These are phyloP conservation scores for Musa troglodytarum DNA, from an alignment of 176 grass and related monocot genomes.

Conservation along the genomic window DNA sequence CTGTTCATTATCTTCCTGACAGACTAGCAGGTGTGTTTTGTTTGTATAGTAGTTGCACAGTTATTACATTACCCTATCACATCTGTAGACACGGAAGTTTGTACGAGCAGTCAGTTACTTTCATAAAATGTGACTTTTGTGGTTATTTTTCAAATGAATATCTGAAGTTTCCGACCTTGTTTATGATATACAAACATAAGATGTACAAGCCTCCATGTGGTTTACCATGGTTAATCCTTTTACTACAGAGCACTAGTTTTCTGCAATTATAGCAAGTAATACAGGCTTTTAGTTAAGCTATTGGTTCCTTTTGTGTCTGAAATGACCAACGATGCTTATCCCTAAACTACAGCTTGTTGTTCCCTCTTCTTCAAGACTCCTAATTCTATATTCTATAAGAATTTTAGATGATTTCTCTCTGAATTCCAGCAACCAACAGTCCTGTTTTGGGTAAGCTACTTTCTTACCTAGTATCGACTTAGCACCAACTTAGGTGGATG, in stretches of 20 bases:
- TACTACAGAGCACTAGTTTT: background rate
- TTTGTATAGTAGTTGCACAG: background rate
- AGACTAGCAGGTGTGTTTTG: conserved; percentile 54
- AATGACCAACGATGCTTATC: too few species aligned
- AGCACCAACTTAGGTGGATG: too few species aligned
- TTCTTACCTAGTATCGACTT: too few species aligned
- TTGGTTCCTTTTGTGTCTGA: too few species aligned
- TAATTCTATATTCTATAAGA: too few species aligned
- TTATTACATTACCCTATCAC: background rate
- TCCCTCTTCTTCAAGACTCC: too few species aligned
- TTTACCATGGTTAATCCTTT: background rate
- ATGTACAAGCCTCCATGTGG: background rate
- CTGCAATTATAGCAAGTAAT: too few species aligned
- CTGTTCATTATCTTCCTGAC: conserved; percentile 85
- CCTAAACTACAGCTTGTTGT: too few species aligned
- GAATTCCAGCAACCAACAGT: too few species aligned
- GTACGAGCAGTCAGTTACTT: background rate
- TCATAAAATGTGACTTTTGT: background rate
- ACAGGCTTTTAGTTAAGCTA: too few species aligned
- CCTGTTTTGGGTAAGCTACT: too few species aligned
- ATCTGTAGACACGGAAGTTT: background rate
- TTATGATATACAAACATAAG: background rate
- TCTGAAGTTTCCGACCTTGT: background rate
- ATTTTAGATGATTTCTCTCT: too few species aligned
- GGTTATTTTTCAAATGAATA: background rate